A percentile compares a stretch with the other conserved stretches of the same genome.
Evolutionary conservation across 352 stramenopile genomes (phyloP).

Genomic region (Halophytophthora polymorphica): DNA sequence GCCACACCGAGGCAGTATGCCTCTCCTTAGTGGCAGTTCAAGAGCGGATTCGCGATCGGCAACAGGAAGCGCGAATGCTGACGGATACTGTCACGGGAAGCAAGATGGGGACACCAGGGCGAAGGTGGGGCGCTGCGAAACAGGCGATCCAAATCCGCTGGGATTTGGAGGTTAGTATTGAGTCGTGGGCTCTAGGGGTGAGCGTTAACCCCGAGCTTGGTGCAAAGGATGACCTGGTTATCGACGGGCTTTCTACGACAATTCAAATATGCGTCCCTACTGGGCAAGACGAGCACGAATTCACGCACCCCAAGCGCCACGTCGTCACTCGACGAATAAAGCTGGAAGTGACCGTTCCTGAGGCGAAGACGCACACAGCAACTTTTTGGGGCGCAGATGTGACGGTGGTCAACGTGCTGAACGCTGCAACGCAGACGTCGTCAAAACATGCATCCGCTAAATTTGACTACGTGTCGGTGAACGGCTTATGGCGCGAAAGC

Average conservation of each 20-base stretch:
- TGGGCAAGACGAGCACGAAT: constrained; percentile 9
- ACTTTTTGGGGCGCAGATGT: constrained; percentile 17
- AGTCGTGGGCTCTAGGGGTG: constrained; percentile 22
- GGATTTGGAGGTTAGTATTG: constrained; percentile 19
- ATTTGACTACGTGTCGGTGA: constrained; percentile 25
- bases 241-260: constrained; percentile 15
- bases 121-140: not conserved
- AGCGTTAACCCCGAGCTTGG: constrained; percentile 13
- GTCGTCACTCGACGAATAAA: constrained; percentile 17
- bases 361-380: constrained; percentile 11
- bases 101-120: not conserved
- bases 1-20: constrained; percentile 18
- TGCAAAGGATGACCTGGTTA: constrained; percentile 15
- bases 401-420: constrained; percentile 2
- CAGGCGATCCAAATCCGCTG: constrained; percentile 10
- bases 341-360: constrained; percentile 15
- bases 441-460: constrained; percentile 4
- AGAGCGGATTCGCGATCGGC: constrained; percentile 11
- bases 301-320: constrained; percentile 10
- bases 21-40: constrained; percentile 13
- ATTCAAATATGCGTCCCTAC: constrained; percentile 15
- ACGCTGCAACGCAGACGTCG: constrained; percentile 8
- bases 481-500: constrained; percentile 12
- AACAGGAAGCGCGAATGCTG: constrained; percentile 18
- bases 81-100: not conserved